A percentile compares a stretch with the other conserved stretches of the same genome.
Evolutionary conservation across 495 filamentous ascomycete species (phyloP).

Genomic region (Amniculicola lignicola): DNA sequence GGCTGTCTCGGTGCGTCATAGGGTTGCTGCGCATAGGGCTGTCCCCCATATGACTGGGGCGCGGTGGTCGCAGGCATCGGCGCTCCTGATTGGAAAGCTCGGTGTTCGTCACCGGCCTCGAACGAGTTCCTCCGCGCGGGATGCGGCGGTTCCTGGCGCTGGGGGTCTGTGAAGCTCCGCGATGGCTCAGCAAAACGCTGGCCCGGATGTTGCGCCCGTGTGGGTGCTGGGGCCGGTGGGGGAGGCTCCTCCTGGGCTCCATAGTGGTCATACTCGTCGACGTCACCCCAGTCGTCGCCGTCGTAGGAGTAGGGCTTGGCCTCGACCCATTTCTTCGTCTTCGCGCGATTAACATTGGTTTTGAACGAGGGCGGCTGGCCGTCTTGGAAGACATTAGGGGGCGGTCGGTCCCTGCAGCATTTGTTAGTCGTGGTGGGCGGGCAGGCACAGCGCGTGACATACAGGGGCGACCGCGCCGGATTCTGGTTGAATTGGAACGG

Average conservation of each 20-base stretch:
- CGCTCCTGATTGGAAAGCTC: slow-evolving; percentile 32
- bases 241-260: slow-evolving; percentile 52
- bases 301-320: slow-evolving; percentile 86
- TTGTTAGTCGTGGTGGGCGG: slow-evolving; percentile 8
- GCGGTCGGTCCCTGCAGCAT: slow-evolving; percentile 35
- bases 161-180: slow-evolving; percentile 36
- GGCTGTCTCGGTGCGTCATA: neutral
- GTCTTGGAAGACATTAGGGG: slow-evolving; percentile 32
- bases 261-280: slow-evolving; percentile 75
- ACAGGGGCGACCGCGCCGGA: slow-evolving; percentile 29
- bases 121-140: slow-evolving; percentile 45
- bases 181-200: slow-evolving; percentile 32
- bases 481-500: slow-evolving; percentile 39
- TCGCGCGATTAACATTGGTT: slow-evolving; percentile 82
- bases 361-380: slow-evolving; percentile 58
- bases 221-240: slow-evolving; percentile 40
- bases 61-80: neutral
- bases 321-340: slow-evolving; percentile 93
- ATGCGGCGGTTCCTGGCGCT: slow-evolving; percentile 29
- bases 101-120: slow-evolving; percentile 48
- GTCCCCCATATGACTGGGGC: neutral
- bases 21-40: slow-evolving; percentile 11
- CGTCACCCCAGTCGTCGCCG: slow-evolving; percentile 90
- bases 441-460: slow-evolving; percentile 4
- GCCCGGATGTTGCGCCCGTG: slow-evolving; percentile 34